Percentiles rank a stretch among this genome's conserved stretches.
phyloP scores from a whole-genome alignment of 495 filamentous ascomycete genomes.

The Penicillium lividum region DNA sequence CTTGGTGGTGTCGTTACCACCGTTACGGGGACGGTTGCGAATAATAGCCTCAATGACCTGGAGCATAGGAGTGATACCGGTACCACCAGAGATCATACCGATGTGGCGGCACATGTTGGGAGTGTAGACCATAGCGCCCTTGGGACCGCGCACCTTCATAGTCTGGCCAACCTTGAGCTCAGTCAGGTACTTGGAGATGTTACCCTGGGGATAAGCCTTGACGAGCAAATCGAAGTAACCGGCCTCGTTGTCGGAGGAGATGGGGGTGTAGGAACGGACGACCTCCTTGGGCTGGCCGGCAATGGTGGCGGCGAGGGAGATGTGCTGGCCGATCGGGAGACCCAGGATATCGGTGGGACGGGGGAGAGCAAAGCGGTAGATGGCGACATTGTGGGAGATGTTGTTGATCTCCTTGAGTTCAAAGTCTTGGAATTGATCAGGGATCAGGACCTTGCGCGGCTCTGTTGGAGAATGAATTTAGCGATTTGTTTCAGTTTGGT shows the following conservation, averaged over 20 bases:
- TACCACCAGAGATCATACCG: conserved; percentile 97
- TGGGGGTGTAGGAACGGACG: conserved; percentile 94
- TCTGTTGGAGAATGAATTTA: conserved; percentile 44
- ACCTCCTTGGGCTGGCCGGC: conserved; percentile 81
- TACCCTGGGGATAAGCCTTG: conserved; percentile 95
- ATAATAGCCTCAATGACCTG: conserved; percentile 92
- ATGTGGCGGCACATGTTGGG: conserved; percentile 93
- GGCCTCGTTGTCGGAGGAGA: conserved; percentile 86
- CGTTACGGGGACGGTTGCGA: conserved; percentile 66
- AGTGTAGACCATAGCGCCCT: conserved; percentile 94
- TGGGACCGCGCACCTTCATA: conserved; percentile 88
- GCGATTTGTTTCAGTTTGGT: conserved; percentile 1
- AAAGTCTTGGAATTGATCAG: conserved; percentile 84
- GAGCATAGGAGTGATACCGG: conserved; percentile 97
- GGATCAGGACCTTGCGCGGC: conserved; percentile 79
- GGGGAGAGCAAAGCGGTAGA: conserved; percentile 92
- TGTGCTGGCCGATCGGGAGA: conserved; percentile 97
- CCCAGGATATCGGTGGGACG: conserved; percentile 78
- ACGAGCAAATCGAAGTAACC: conserved; percentile 96
- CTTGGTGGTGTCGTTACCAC: conserved; percentile 79
- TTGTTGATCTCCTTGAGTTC: conserved; percentile 86
- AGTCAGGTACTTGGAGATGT: conserved; percentile 91
- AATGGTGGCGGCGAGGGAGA: conserved; percentile 85
- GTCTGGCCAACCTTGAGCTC: conserved; percentile 77
- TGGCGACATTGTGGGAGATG: conserved; percentile 95